Evolutionary conservation across 2,329 filamentous ascomycete species (phyloP).

Genomic region (Colletotrichum tanaceti): DNA sequence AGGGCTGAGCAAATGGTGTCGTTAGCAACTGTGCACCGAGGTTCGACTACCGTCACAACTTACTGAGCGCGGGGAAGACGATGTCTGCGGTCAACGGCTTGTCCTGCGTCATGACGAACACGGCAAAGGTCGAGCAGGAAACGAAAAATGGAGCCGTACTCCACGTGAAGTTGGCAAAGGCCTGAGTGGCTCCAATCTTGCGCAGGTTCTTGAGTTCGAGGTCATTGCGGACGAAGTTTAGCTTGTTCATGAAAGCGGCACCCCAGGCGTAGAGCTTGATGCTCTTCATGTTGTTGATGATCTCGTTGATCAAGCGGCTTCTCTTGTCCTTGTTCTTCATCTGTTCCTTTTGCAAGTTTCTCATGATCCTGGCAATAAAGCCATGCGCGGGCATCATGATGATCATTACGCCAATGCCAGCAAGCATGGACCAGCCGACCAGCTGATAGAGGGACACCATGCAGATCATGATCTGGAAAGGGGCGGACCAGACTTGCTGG

Average conservation of each 20-base stretch:
- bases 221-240: constrained; percentile 96
- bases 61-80: constrained; percentile 84
- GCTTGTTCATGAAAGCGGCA: constrained; percentile 95
- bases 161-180: constrained; percentile 98
- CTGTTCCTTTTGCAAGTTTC: constrained; percentile 91
- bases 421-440: constrained; percentile 95
- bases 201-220: constrained; percentile 93
- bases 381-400: constrained; percentile 98
- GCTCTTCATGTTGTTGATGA: constrained; percentile 99
- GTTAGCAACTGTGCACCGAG: constrained; percentile 5
- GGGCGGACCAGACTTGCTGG: constrained; percentile 95
- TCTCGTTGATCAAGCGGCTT: constrained; percentile 94
- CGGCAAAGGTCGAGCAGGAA: constrained; percentile 94
- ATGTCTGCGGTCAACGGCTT: constrained; percentile 90
- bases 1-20: constrained; percentile 67
- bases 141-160: constrained; percentile 97
- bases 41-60: neutral
- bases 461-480: constrained; percentile 95
- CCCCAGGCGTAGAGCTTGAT: constrained; percentile 99
- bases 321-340: constrained; percentile 99
- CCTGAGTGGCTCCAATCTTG: constrained; percentile 94
- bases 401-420: constrained; percentile 94
- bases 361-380: constrained; percentile 91
- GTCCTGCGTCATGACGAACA: constrained; percentile 88
- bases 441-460: constrained; percentile 96